Evolutionary conservation across 192 early-diverging fungal genomes (phyloP).

Genomic region (Coemansia sp.): DNA sequence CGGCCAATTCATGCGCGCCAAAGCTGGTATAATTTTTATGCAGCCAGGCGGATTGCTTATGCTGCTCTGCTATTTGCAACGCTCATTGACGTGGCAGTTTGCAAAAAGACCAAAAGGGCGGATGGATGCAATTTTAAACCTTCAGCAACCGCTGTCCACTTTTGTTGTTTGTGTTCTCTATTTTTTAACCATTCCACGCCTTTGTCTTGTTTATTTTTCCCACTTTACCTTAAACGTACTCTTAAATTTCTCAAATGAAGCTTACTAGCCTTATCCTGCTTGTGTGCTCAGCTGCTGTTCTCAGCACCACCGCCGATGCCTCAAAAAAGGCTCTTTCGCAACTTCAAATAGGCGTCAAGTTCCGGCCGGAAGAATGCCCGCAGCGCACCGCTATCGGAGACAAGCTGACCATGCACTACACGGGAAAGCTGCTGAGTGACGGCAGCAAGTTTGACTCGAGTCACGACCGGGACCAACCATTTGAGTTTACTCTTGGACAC

Average conservation of each 20-base stretch:
- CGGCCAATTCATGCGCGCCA: too few species aligned
- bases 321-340: slow-evolving; percentile 15
- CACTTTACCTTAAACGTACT: not conserved
- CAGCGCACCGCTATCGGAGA: slow-evolving; percentile 50
- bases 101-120: too few species aligned
- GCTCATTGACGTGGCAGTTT: too few species aligned
- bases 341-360: slow-evolving; percentile 39
- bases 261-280: not conserved
- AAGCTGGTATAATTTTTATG: too few species aligned
- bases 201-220: not conserved
- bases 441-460: slow-evolving; percentile 87
- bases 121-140: too few species aligned
- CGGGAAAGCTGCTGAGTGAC: slow-evolving; percentile 52
- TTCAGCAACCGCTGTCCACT: too few species aligned
- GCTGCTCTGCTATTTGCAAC: too few species aligned
- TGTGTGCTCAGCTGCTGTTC: not conserved
- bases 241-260: not conserved
- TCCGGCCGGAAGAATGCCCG: slow-evolving; percentile 16
- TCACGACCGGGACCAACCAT: slow-evolving; percentile 71
- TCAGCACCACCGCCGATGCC: slow-evolving; percentile 4
- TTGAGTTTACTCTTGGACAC: slow-evolving; percentile 81
- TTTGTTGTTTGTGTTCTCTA: too few species aligned
- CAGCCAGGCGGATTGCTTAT: too few species aligned
- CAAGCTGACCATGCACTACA: slow-evolving; percentile 64
- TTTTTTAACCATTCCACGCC: too few species aligned